These are phyloP conservation scores for Coniochaeta sp. DNA, from an alignment of 2,329 filamentous ascomycete species.

Conservation along the genomic window DNA sequence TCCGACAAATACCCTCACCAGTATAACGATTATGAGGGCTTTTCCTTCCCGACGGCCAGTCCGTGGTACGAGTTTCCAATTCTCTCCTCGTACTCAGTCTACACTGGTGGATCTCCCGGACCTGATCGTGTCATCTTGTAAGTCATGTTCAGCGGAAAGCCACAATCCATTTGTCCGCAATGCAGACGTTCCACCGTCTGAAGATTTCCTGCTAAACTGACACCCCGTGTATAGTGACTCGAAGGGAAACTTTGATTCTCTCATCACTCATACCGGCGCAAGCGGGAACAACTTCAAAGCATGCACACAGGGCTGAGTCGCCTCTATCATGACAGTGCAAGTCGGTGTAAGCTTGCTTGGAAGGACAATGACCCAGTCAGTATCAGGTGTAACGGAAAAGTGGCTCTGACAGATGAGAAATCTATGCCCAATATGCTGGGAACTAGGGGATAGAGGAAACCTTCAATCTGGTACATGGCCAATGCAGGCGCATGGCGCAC, in stretches of 20 bases:
- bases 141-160: neutral
- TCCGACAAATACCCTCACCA: constrained; percentile 32
- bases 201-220: neutral
- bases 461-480: neutral
- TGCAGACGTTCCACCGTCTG: neutral
- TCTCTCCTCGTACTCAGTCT: constrained; percentile 23
- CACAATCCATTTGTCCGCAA: neutral
- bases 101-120: constrained; percentile 47
- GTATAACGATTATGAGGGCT: constrained; percentile 36
- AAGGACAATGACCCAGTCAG: no score
- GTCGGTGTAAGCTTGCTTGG: no score
- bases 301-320: constrained; percentile 28
- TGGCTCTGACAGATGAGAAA: no score
- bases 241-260: constrained; percentile 42
- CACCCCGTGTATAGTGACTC: constrained; percentile 26
- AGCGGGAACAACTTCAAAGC: constrained; percentile 55
- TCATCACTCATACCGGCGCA: constrained; percentile 61
- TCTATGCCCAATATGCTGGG: no score
- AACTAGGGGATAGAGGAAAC: neutral
- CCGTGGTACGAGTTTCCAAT: constrained; percentile 39
- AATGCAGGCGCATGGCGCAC: neutral
- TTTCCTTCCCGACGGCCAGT: constrained; percentile 27
- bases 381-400: no score
- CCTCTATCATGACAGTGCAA: no score
- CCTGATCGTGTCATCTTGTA: constrained; percentile 54